Base-by-base conservation (phyloP, 2,329 filamentous ascomycete genomes). In the Fusarium compactum region DNA sequence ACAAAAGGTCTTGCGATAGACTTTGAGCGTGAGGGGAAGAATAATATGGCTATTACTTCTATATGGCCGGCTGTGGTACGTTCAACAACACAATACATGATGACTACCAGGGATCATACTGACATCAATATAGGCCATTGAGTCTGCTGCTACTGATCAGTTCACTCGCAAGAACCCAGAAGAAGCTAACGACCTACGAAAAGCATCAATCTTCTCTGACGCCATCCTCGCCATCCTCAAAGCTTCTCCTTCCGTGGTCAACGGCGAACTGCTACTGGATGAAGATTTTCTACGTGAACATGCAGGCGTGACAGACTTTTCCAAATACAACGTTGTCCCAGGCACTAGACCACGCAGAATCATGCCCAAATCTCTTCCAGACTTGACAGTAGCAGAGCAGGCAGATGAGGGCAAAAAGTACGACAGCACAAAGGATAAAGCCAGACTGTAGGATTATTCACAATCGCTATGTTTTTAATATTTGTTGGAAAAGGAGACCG, bases 1-100 rank as follows among this genome's bases (percentile, higher is more conserved):
- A 93, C 91, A 0, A 93, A 93, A 77, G 94, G 93, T 0, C 82
- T 97, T 16, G 92, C 91, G 1, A 93, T 96, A 91, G 94, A 97
- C 74, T 93, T 92, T 76, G 82, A 87, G 70, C 83, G 93, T 32
- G 85, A 94, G 71, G 89, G 86, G 0, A 85, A 87, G 71, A 80
- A 75, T 0, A 83, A 88, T 8, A 94, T 95, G 92, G 91, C 92
- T 14, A 90, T 96, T 58, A 93, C 91, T 0, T 92, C 91, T 70
- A 86, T 97, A 8, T 97, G 94, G 94, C 93, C 93, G 14, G 93
- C 93, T 6, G 87, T 85, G 30, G 91, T 92, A 80, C 72, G 89
- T 47, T 7, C 22, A 16, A 18, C 9, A 45, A 4, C 14, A 15
- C 2, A 16, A 9, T 16, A 11, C 9, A 38, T 38, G 34, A 38